Conservation (phyloP, 331 rosid species). For the Malus hybrid region DNA sequence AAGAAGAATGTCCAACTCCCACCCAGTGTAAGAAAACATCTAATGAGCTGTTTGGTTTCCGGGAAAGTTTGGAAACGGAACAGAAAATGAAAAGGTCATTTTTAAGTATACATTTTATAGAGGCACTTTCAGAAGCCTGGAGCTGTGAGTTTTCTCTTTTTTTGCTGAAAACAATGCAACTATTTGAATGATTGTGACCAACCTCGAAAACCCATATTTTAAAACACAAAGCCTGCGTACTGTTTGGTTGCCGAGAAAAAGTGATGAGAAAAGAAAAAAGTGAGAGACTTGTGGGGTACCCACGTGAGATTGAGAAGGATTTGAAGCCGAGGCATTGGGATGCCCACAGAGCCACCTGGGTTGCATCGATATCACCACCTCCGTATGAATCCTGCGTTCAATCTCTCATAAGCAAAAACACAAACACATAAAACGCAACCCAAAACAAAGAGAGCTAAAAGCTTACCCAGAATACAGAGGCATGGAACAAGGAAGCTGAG, state of each 20-base stretch:
- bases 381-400: constrained; percentile 59
- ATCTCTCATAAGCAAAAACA: not conserved
- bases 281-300: not conserved
- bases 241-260: not conserved
- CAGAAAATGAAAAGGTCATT: too few species aligned
- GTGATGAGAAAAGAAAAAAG: not conserved
- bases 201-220: not conserved
- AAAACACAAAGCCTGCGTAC: not conserved
- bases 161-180: not conserved
- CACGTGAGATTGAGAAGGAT: constrained; percentile 24
- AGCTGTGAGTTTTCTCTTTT: not conserved
- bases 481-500: constrained; percentile 52
- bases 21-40: not conserved
- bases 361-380: constrained; percentile 67
- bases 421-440: not conserved
- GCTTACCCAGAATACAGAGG: constrained; percentile 55
- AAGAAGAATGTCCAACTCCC: not conserved
- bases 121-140: not conserved
- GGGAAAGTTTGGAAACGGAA: too few species aligned
- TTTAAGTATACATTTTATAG: too few species aligned
- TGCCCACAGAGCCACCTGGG: constrained; percentile 52
- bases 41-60: too few species aligned
- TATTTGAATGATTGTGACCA: not conserved
- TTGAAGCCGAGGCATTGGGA: constrained; percentile 24
- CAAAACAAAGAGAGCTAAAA: constrained; percentile 1